Evolutionary conservation across 768 basidiomycete species (phyloP), one percentile per base, ranked within the genome.

Genomic region (Phaffia australis): DNA sequence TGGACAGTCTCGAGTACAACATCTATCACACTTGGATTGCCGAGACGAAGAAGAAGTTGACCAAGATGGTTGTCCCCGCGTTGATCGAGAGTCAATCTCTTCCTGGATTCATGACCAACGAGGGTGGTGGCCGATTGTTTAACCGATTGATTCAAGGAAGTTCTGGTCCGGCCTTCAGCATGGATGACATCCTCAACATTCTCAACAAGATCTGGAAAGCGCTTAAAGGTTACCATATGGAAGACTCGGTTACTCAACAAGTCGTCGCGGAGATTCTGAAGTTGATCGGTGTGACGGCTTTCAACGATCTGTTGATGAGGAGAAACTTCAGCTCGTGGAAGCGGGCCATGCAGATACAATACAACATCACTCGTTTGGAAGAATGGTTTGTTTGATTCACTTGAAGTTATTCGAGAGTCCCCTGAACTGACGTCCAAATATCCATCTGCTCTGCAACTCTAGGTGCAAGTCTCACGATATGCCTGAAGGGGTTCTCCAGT

Each of bases 391-490:
- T 60, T 25, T n/a, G 14, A 27, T 27, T 56, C n/a, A 32, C 21
- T 27, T 1, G 1, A 5, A 3, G 6, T 3, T 3, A 19, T 42
- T 51, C 14, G 30, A 73, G 21, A 15, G 15, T 8, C 21, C 18
- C n/a, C 11, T 50, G 75, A 62, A 73, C 70, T 70, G 59, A 66
- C 69, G 48, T 57, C 2, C 7, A 27, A 21, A n/a, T 46, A 16
- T 6, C 23, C 16, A 60, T 70, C 69, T 35, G 85, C 88, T 30
- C 88, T 93, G 18, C 73, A 90, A 93, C 73, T 93, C 97, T 78
- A 98, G 95, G 95, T 99, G 95, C 81, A 98, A 99, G 79, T 93
- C 95, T 29, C 95, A 98, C 74, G 91, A 95, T 74, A 97, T 99
- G 91, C 95, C 94, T 0, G 95, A 99, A 76, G 95, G 95, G 11